Conservation (phyloP, 495 filamentous ascomycete genomes). For the Talaromyces nanjingensis region DNA sequence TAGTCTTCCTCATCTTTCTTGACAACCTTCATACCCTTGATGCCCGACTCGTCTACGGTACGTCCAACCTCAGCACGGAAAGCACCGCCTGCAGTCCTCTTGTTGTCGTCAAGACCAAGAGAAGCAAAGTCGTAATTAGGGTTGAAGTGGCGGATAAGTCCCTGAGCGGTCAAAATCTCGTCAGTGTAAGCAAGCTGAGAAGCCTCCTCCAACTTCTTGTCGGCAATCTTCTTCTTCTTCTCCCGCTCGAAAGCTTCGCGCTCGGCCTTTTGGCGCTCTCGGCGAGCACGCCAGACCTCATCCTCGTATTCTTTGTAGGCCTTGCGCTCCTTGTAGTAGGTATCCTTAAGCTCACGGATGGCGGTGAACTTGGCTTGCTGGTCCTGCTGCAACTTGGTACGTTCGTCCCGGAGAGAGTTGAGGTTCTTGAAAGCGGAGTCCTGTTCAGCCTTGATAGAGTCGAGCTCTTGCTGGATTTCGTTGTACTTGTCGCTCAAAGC, state of each 20-base stretch:
- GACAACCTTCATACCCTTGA: conserved; percentile 70
- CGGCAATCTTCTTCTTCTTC: conserved; percentile 75
- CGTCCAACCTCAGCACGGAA: conserved; percentile 73
- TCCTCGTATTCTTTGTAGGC: conserved; percentile 75
- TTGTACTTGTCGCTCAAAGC: conserved; percentile 78
- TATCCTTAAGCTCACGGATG: conserved; percentile 79
- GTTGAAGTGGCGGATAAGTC: conserved; percentile 84
- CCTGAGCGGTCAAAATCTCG: conserved; percentile 81
- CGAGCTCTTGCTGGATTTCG: conserved; percentile 75
- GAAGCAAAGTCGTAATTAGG: conserved; percentile 62
- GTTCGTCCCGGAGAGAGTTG: conserved; percentile 80
- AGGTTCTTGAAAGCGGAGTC: conserved; percentile 81
- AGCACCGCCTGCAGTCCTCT: conserved; percentile 60
- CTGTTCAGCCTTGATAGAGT: conserved; percentile 82
- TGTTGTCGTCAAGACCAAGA: conserved; percentile 43
- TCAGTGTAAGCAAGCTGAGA: conserved; percentile 81
- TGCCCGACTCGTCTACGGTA: conserved; percentile 66
- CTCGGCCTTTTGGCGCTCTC: conserved; percentile 74
- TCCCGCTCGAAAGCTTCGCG: conserved; percentile 66
- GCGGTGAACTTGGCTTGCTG: conserved; percentile 77
- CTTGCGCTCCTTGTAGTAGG: conserved; percentile 68
- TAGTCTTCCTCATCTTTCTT: conserved; percentile 89
- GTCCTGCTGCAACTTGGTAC: conserved; percentile 68
- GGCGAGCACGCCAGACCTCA: conserved; percentile 61
- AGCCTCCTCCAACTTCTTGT: conserved; percentile 83